phyloP scores from a whole-genome alignment of 2,329 filamentous ascomycete genomes.

The Epichloe elymi region DNA sequence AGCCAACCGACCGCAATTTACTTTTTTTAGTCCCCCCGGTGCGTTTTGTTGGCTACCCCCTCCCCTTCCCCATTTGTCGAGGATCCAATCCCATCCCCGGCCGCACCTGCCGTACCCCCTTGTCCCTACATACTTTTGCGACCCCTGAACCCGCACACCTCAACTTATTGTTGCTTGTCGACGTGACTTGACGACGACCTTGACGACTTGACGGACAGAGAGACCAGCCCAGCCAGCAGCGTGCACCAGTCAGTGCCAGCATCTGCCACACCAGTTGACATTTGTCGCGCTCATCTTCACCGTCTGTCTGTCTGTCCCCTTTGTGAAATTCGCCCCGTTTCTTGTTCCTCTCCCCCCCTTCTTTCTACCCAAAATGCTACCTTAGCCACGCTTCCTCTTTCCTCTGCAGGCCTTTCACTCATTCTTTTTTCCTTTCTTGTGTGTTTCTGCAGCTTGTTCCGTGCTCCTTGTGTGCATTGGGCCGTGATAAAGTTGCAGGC shows the following conservation, averaged over 20 bases:
- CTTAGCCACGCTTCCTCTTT: background rate
- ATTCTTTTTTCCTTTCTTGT: conserved; percentile 1
- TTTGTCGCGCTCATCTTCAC: background rate
- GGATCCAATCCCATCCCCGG: background rate
- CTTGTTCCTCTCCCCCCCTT: background rate
- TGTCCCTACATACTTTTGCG: background rate
- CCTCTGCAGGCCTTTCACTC: background rate
- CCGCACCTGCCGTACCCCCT: background rate
- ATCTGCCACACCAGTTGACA: background rate
- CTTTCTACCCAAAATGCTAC: background rate
- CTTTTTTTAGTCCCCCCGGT: background rate
- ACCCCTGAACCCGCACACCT: background rate
- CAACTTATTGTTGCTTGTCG: background rate
- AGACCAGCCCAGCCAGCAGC: background rate
- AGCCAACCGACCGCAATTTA: conserved; percentile 1
- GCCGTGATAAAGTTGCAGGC: background rate
- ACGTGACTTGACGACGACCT: background rate
- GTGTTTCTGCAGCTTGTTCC: conserved; percentile 1
- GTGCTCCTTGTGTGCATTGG: background rate
- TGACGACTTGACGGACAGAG: background rate
- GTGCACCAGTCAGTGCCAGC: background rate
- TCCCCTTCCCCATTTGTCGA: background rate
- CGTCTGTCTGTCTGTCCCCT: background rate
- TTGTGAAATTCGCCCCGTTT: background rate
- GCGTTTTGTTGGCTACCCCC: background rate